Conservation (phyloP, 2,329 filamentous ascomycete species). For the Fusarium hainanense region DNA sequence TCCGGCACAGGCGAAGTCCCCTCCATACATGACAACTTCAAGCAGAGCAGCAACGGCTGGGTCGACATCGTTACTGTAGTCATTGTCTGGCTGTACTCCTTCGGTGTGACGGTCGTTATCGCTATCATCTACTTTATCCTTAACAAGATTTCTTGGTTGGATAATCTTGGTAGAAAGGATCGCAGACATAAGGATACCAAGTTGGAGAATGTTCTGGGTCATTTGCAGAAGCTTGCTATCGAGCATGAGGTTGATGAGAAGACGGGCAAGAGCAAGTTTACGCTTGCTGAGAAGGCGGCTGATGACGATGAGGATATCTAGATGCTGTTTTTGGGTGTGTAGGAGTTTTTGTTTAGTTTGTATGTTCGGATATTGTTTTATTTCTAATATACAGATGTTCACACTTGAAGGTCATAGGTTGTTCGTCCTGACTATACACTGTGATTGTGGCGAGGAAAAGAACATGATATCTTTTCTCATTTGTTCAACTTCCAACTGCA, state of each 20-base stretch:
- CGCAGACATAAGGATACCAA: constrained; percentile 27
- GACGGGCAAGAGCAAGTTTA: constrained; percentile 25
- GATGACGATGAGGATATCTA: constrained; percentile 35
- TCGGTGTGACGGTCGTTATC: constrained; percentile 26
- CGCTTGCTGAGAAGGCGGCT: constrained; percentile 12
- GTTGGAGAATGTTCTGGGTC: constrained; percentile 24
- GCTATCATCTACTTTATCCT: constrained; percentile 29
- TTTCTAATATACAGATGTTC: not conserved
- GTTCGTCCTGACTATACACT: not conserved
- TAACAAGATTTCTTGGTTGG: constrained; percentile 30
- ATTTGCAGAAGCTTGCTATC: constrained; percentile 28
- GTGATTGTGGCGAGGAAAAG: not conserved
- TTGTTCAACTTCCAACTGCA: not conserved
- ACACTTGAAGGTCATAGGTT: not conserved
- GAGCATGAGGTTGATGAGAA: constrained; percentile 33
- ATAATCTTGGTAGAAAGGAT: constrained; percentile 25
- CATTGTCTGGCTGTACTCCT: constrained; percentile 31
- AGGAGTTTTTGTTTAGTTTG: not conserved
- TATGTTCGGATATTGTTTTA: not conserved
- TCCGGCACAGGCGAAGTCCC: not conserved
- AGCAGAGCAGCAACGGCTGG: constrained; percentile 32
- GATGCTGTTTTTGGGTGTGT: fast-evolving
- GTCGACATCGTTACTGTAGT: constrained; percentile 23
- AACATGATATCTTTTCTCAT: not conserved
- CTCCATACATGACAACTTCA: constrained; percentile 1